These are phyloP conservation scores for Jasminum sambac DNA, from an alignment of 257 asterid genomes.

Conservation along the genomic window DNA sequence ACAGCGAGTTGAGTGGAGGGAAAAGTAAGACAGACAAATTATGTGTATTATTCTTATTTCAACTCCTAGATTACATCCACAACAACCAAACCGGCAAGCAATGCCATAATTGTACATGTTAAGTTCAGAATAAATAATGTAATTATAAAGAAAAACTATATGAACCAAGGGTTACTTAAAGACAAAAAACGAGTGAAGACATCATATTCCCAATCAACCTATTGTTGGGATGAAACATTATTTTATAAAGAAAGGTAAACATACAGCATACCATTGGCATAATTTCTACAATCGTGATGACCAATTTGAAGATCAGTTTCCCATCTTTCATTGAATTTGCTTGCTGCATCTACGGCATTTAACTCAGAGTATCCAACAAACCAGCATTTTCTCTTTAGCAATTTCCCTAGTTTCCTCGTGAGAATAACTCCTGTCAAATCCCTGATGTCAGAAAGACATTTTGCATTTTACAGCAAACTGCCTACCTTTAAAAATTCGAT, in stretches of 20 bases:
- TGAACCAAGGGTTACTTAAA: neutral
- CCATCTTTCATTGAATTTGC: constrained; percentile 55
- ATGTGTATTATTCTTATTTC: too few species aligned
- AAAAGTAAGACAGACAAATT: neutral
- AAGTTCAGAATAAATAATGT: neutral
- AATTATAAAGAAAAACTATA: neutral
- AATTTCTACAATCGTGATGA: constrained; percentile 69
- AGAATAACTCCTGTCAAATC: constrained; percentile 53
- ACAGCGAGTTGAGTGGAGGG: neutral
- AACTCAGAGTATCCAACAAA: constrained; percentile 54
- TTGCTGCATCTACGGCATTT: constrained; percentile 40
- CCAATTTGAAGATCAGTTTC: constrained; percentile 59
- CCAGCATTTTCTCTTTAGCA: constrained; percentile 72
- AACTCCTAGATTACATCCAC: neutral
- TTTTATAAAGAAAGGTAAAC: neutral
- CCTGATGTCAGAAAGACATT: neutral
- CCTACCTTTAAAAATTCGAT: neutral
- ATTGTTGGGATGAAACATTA: neutral
- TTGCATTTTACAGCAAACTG: neutral
- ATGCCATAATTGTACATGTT: neutral
- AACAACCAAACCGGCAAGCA: neutral
- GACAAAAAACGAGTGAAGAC: neutral
- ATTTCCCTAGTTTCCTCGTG: constrained; percentile 47
- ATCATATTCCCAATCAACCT: neutral
- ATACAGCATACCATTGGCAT: constrained; percentile 45